phyloP scores from a whole-genome alignment of 2,329 filamentous ascomycete genomes.

The Myriosclerotinia duriaeana region DNA sequence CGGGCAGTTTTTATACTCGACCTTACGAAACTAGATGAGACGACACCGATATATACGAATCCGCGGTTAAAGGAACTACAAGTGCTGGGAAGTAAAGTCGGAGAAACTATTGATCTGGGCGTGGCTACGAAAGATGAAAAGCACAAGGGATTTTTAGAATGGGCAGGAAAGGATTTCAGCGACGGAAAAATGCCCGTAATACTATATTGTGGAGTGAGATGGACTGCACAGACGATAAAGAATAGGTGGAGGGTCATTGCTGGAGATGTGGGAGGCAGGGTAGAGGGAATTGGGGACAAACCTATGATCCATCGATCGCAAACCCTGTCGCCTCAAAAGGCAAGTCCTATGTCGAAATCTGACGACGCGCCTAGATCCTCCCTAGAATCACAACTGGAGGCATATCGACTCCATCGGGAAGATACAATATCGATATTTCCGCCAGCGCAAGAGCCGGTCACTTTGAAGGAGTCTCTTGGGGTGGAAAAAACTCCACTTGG shows the following conservation, averaged over 20 bases:
- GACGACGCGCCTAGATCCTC: background rate
- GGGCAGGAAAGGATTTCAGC: background rate
- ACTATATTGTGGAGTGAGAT: slow-evolving; percentile 29
- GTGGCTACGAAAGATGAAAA: slow-evolving; percentile 6
- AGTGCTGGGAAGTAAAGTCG: slow-evolving; percentile 11
- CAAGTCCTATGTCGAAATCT: slow-evolving; percentile 10
- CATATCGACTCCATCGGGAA: slow-evolving; percentile 17
- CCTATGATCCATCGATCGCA: slow-evolving; percentile 22
- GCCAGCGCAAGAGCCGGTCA: slow-evolving; percentile 6
- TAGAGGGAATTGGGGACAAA: background rate
- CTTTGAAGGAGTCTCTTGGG: background rate
- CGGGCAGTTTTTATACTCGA: slow-evolving; percentile 33
- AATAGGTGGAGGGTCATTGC: slow-evolving; percentile 32
- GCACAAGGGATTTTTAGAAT: slow-evolving; percentile 9
- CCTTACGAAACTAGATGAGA: slow-evolving; percentile 23
- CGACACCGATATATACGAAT: slow-evolving; percentile 30
- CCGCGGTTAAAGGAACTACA: slow-evolving; percentile 22
- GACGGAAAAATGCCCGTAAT: background rate
- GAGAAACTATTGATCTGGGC: background rate
- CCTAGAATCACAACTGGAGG: slow-evolving; percentile 12
- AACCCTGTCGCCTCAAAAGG: slow-evolving; percentile 20
- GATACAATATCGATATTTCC: slow-evolving; percentile 16
- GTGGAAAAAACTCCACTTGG: slow-evolving; percentile 21
- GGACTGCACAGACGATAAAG: slow-evolving; percentile 30
- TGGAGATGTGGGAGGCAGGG: slow-evolving; percentile 25